Evolutionary conservation across 805 yeast genomes (phyloP).

Genomic region (Kodamaea leandrae): DNA sequence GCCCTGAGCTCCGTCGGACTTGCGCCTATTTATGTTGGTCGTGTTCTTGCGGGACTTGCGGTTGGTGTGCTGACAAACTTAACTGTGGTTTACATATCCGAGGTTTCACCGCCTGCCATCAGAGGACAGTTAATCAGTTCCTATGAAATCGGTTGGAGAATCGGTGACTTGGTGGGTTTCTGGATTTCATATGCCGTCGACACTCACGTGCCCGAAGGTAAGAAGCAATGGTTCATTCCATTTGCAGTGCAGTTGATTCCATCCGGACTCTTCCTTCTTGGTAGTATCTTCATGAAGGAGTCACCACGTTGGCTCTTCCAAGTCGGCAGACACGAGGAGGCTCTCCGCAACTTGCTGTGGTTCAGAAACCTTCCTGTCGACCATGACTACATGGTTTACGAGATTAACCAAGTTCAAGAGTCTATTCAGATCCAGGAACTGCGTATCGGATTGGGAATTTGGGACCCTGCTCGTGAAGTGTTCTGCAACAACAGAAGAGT

Average conservation of each 20-base stretch:
- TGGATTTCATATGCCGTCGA: conserved; percentile 37
- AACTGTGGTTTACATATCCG: conserved; percentile 36
- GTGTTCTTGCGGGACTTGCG: conserved; percentile 36
- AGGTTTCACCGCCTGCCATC: conserved; percentile 35
- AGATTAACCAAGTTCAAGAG: conserved; percentile 35
- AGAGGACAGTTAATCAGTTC: conserved; percentile 32
- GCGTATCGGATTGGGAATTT: conserved; percentile 31
- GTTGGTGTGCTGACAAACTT: conserved; percentile 37
- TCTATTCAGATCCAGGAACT: conserved; percentile 28
- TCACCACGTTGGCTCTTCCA: conserved; percentile 38
- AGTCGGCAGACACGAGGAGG: conserved; percentile 30
- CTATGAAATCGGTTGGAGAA: conserved; percentile 39
- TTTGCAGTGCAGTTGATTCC: conserved; percentile 40
- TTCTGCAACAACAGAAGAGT: conserved; percentile 25
- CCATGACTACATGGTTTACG: conserved; percentile 34
- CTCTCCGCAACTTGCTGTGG: conserved; percentile 33
- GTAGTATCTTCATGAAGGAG: conserved; percentile 33
- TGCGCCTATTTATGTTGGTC: conserved; percentile 37
- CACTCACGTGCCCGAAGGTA: conserved; percentile 21
- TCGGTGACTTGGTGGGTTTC: conserved; percentile 40
- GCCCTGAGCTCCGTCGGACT: conserved; percentile 25
- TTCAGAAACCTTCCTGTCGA: conserved; percentile 32
- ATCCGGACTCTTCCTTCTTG: conserved; percentile 32
- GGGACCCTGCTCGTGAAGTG: conserved; percentile 35
- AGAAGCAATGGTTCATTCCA: conserved; percentile 39